Evolutionary conservation across 2,329 filamentous ascomycete species (phyloP).

Genomic region (Fusarium incarnatum): DNA sequence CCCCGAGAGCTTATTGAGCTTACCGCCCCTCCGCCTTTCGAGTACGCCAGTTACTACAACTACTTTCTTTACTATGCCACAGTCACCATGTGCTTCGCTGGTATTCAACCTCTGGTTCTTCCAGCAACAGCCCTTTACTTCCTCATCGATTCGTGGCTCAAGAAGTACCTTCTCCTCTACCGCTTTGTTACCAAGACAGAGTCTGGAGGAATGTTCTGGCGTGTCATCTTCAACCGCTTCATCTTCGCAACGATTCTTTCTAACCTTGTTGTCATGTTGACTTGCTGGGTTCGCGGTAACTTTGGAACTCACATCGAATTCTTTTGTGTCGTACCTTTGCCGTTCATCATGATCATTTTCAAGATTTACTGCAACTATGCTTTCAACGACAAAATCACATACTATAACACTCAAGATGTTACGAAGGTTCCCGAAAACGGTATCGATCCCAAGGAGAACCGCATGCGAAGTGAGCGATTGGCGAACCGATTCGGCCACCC

Average conservation of each 20-base stretch:
- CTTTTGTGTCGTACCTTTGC: conserved; percentile 77
- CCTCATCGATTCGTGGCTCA: conserved; percentile 84
- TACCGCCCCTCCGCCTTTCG: conserved; percentile 91
- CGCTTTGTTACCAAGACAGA: conserved; percentile 97
- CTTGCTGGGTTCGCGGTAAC: conserved; percentile 77
- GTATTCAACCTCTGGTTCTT: conserved; percentile 87
- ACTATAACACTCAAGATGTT: conserved; percentile 76
- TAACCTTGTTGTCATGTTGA: conserved; percentile 81
- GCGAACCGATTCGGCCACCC: conserved; percentile 89
- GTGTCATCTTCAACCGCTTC: conserved; percentile 91
- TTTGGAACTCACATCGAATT: conserved; percentile 67
- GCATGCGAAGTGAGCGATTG: conserved; percentile 73
- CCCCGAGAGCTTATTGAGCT: conserved; percentile 92
- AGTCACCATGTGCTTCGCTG: conserved; percentile 85
- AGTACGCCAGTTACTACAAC: conserved; percentile 97
- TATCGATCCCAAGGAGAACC: conserved; percentile 61
- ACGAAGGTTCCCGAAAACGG: conserved; percentile 59
- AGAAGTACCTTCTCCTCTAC: conserved; percentile 95
- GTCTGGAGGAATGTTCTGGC: conserved; percentile 93
- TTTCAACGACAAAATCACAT: conserved; percentile 85
- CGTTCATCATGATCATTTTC: conserved; percentile 82
- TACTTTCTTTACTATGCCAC: conserved; percentile 97
- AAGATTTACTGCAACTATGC: conserved; percentile 82
- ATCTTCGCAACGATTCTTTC: conserved; percentile 83
- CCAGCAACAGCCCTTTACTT: conserved; percentile 92